Base-by-base conservation (phyloP, 2,329 filamentous ascomycete genomes). In the Epichloe gansuensis region DNA sequence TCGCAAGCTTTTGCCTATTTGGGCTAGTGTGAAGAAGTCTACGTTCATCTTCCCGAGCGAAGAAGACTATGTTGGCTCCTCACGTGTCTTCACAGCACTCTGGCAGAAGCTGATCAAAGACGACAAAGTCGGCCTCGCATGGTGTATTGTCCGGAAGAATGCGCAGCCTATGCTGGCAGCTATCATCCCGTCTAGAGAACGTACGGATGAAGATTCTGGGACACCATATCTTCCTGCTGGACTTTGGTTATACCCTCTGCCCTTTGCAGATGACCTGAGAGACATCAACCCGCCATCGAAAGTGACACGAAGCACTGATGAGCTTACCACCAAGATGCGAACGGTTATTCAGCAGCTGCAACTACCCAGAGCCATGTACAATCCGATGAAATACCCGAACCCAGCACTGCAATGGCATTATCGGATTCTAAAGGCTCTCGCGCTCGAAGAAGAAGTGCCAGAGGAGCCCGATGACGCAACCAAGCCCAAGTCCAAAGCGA, bases 331-430 rank as follows among this genome's bases (percentile, higher is more conserved):
- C 60, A 75, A 79, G 39, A 96, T 96, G 90, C 79, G 87, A 47
- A 77, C 77, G 5, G 79, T 96, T 4, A 74, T 96, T 2, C 85
- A 93, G 63, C 89, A 95, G 58, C 72, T 96, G 0, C 89, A 95
- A 64, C 78, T 98, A 7, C 93, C 93, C 0, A 90, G 87, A 61
- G 89, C 79, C 5, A 74, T 79, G 35, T 98, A 94, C 63, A 85
- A 95, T 58, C 90, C 91, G 1, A 73, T 74, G 1, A 93, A 85
- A 62, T 97, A 96, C 61, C 88, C 93, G 0, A 98, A 98, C 56
- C 89, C 90, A 9, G 79, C 87, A 8, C 74, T 98, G 25, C 93
- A 98, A 69, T 98, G 91, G 90, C 93, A 97, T 70, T 98, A 97
- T 73, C 84, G 82, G 55, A 95, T 98, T 45, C 72, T 98, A 0